A percentile compares a stretch with the other conserved stretches of the same genome.
These are phyloP conservation scores for Lachancea mirantina DNA, from an alignment of 805 yeast genomes.

Conservation along the genomic window DNA sequence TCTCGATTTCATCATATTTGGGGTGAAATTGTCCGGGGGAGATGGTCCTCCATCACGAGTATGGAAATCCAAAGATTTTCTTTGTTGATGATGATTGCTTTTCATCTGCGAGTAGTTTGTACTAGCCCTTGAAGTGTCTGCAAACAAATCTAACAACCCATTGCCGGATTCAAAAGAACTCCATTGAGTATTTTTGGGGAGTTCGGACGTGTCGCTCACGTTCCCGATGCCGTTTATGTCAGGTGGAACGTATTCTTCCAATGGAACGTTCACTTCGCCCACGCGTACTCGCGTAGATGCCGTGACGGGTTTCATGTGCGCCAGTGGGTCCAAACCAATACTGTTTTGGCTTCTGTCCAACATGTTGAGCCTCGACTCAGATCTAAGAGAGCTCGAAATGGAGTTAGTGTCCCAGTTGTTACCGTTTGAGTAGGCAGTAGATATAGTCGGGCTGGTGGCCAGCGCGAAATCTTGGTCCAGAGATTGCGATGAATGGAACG, in stretches of 20 bases:
- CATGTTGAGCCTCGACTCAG: conserved; percentile 16
- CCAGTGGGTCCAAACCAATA: conserved; percentile 25
- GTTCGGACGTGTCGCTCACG: conserved; percentile 12
- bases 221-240: conserved; percentile 24
- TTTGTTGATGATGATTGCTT: conserved; percentile 1
- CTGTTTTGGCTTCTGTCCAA: conserved; percentile 13
- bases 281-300: conserved; percentile 25
- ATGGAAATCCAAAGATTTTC: not conserved
- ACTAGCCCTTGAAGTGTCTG: conserved; percentile 23
- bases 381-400: conserved; percentile 13
- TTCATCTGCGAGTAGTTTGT: conserved; percentile 5
- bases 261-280: conserved; percentile 35
- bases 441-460: conserved; percentile 19
- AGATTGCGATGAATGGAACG: conserved; percentile 29
- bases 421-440: not conserved
- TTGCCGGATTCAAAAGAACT: conserved; percentile 15
- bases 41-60: too few relatives aligned
- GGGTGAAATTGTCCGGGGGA: too few relatives aligned
- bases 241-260: conserved; percentile 33
- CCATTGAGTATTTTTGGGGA: conserved; percentile 3
- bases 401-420: conserved; percentile 17
- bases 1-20: too few relatives aligned
- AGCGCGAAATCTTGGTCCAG: conserved; percentile 24
- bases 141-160: conserved; percentile 37
- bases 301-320: conserved; percentile 21